Conservation (phyloP, 164 flowering plant genomes). For the Magnolia officinalis region DNA sequence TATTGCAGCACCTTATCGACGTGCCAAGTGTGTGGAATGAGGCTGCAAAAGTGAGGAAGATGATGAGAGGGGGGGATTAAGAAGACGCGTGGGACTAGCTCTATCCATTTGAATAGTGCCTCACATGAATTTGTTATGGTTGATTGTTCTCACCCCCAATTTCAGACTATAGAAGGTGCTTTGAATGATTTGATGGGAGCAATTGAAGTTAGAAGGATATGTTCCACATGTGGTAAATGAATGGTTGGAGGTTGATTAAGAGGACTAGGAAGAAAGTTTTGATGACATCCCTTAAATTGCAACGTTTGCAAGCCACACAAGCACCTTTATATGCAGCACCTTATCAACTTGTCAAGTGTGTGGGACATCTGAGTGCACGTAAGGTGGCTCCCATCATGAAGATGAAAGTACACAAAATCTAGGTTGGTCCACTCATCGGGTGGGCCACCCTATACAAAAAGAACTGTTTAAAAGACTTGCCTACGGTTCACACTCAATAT, state of each 20-base stretch:
- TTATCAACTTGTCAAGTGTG: too few relatives aligned
- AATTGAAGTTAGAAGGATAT: neutral
- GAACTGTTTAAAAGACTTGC: too few relatives aligned
- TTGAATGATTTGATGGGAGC: neutral
- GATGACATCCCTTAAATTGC: too few relatives aligned
- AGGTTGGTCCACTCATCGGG: too few relatives aligned
- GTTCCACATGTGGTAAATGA: neutral
- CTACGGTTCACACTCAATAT: too few relatives aligned
- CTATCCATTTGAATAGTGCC: constrained; percentile 6
- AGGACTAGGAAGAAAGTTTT: too few relatives aligned
- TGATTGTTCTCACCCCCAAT: constrained; percentile 2
- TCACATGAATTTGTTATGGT: constrained; percentile 1
- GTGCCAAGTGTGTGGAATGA: constrained; percentile 1
- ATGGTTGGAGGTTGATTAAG: neutral
- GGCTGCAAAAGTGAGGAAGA: neutral
- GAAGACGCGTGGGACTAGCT: constrained; percentile 11
- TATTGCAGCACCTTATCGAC: too few relatives aligned
- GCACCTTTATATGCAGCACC: too few relatives aligned
- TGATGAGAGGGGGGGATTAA: constrained; percentile 4
- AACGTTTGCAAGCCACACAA: too few relatives aligned
- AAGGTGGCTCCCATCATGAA: too few relatives aligned
- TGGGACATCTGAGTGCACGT: neutral
- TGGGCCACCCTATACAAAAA: too few relatives aligned
- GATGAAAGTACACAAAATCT: too few relatives aligned
- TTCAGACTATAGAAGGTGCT: neutral